A percentile compares a stretch with the other conserved stretches of the same genome.
These are phyloP conservation scores for Mangifera indica DNA, from an alignment of 345 rosid genomes.

Conservation along the genomic window DNA sequence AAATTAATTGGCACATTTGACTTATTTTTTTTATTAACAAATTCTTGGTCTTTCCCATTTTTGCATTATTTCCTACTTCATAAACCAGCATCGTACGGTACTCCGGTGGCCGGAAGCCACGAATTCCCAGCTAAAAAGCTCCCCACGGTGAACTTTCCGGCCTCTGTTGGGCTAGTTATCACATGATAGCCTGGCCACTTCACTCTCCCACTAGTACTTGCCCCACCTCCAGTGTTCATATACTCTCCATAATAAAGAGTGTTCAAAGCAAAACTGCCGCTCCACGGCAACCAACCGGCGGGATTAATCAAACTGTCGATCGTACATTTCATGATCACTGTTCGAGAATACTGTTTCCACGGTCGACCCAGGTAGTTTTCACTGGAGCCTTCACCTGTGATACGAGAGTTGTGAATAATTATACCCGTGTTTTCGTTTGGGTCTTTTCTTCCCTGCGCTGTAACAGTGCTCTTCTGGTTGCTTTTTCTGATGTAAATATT, in stretches of 20 bases:
- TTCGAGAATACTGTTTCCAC: conserved; percentile 79
- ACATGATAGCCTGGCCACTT: conserved; percentile 71
- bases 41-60: not conserved
- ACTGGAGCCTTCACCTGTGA: conserved; percentile 37
- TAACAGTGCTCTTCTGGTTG: conserved; percentile 57
- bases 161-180: conserved; percentile 41
- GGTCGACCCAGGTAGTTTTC: conserved; percentile 75
- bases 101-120: conserved; percentile 78
- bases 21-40: no score
- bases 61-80: conserved; percentile 20
- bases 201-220: conserved; percentile 58
- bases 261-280: conserved; percentile 59
- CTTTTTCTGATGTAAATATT: conserved; percentile 54
- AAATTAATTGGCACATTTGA: no score
- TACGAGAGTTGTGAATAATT: conserved; percentile 59
- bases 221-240: conserved; percentile 66
- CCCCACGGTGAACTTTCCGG: conserved; percentile 65
- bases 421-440: conserved; percentile 81
- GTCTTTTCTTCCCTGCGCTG: conserved; percentile 72
- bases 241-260: conserved; percentile 86
- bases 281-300: conserved; percentile 82
- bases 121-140: conserved; percentile 57
- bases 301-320: conserved; percentile 52
- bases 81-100: conserved; percentile 59
- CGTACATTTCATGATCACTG: conserved; percentile 57